A percentile compares a stretch with the other conserved stretches of the same genome.
phyloP scores from a whole-genome alignment of 192 early-diverging fungal genomes.

The Geosiphon pyriformis region DNA sequence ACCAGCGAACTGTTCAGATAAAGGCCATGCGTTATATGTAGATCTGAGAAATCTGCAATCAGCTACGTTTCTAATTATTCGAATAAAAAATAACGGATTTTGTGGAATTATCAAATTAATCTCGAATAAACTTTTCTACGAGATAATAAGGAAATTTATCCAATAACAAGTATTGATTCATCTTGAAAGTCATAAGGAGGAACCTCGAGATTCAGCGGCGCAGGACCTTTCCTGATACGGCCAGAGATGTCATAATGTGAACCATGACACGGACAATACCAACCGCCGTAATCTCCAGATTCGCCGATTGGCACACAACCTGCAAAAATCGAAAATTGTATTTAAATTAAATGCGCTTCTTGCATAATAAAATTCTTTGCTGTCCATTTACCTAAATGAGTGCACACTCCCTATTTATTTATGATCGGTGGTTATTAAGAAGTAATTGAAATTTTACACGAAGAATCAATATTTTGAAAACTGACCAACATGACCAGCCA shows the following conservation, averaged over 20 bases:
- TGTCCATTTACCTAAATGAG: slow-evolving; percentile 40
- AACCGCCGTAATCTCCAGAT: slow-evolving; percentile 96
- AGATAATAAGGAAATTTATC: too few relatives aligned
- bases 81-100: too few relatives aligned
- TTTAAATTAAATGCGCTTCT: slow-evolving; percentile 16
- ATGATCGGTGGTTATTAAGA: background rate
- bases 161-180: slow-evolving; percentile 81
- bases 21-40: too few relatives aligned
- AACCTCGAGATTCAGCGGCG: slow-evolving; percentile 97
- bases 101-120: too few relatives aligned
- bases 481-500: slow-evolving; percentile 94
- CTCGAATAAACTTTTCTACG: too few relatives aligned
- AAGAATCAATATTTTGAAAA: background rate
- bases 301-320: slow-evolving; percentile 98
- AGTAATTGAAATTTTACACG: background rate
- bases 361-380: background rate
- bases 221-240: slow-evolving; percentile 96
- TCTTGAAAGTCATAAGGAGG: slow-evolving; percentile 60
- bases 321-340: slow-evolving; percentile 55
- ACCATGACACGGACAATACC: slow-evolving; percentile 99
- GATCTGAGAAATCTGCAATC: too few relatives aligned
- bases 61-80: too few relatives aligned
- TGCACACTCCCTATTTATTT: slow-evolving; percentile 32
- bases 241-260: slow-evolving; percentile 99
- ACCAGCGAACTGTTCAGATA: too few relatives aligned